Evolutionary conservation across 306 rosid species (phyloP).

Genomic region (Cucurbita pepo): DNA sequence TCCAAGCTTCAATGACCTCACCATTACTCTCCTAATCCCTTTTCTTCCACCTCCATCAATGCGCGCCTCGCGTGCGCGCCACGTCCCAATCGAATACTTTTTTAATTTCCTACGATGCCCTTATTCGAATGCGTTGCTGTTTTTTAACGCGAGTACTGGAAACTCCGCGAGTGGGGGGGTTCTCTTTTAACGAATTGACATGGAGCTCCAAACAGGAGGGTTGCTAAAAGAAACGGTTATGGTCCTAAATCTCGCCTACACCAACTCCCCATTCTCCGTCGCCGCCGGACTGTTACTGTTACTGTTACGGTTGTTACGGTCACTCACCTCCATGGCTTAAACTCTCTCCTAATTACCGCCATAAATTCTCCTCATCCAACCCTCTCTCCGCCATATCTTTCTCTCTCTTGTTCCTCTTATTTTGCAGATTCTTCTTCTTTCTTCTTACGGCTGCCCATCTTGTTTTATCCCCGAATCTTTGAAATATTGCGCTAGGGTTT

Average conservation of each 20-base stretch:
- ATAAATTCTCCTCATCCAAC: neutral
- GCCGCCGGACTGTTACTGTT: slow-evolving; percentile 5
- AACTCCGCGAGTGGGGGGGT: neutral
- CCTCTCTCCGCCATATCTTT: neutral
- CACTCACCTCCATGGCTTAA: neutral
- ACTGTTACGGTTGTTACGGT: neutral
- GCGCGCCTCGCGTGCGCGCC: neutral
- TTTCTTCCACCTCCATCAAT: too few species aligned
- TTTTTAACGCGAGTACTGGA: neutral
- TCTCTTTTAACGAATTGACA: neutral
- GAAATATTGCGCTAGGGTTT: slow-evolving; percentile 15
- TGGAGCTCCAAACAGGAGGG: neutral
- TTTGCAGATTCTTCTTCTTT: neutral
- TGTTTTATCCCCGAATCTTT: neutral
- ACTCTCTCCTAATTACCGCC: neutral
- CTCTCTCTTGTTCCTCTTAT: neutral
- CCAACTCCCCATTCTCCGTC: slow-evolving; percentile 4
- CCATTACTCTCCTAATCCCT: neutral
- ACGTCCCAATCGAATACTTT: neutral
- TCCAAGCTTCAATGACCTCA: neutral
- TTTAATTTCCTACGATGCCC: neutral
- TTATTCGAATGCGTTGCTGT: neutral
- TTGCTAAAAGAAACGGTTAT: slow-evolving; percentile 31
- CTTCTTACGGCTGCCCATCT: neutral
- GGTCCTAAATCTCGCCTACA: slow-evolving; percentile 26